Evolutionary conservation across 306 rosid genomes (phyloP).

Genomic region (Rosa rugosa): DNA sequence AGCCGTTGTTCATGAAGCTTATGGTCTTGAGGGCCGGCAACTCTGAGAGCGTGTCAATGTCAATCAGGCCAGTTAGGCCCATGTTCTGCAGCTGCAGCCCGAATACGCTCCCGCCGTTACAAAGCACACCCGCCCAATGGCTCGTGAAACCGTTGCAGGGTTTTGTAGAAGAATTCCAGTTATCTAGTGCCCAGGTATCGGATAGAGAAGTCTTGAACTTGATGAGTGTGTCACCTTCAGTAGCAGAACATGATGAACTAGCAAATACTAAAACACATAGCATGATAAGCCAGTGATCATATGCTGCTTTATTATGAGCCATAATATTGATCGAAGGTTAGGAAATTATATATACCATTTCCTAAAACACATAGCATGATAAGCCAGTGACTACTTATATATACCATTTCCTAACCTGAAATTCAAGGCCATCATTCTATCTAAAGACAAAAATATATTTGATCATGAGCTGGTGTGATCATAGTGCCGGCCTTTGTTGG

Average conservation of each 20-base stretch:
- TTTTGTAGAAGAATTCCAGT: slow-evolving; percentile 33
- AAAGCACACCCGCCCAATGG: slow-evolving; percentile 58
- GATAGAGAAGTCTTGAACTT: slow-evolving; percentile 50
- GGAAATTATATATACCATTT: not conserved
- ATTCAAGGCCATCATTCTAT: not conserved
- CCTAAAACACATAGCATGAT: no score
- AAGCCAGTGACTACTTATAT: not conserved
- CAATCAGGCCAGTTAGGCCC: slow-evolving; percentile 57
- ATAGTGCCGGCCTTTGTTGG: not conserved
- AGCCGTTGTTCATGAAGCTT: slow-evolving; percentile 57
- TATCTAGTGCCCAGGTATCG: slow-evolving; percentile 34
- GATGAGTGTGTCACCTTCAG: slow-evolving; percentile 30
- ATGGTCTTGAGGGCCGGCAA: slow-evolving; percentile 43
- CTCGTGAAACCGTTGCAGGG: slow-evolving; percentile 20
- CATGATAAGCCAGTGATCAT: no score
- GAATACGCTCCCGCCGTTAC: slow-evolving; percentile 19
- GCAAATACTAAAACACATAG: no score
- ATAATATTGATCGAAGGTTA: no score
- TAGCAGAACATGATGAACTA: no score
- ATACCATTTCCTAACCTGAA: not conserved
- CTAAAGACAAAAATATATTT: not conserved
- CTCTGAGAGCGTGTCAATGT: slow-evolving; percentile 33
- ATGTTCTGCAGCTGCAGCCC: slow-evolving; percentile 48
- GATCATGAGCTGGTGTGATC: not conserved
- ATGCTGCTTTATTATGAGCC: slow-evolving; percentile 7